These are phyloP conservation scores for Russula vinacea DNA, from an alignment of 768 basidiomycete species.

Conservation along the genomic window DNA sequence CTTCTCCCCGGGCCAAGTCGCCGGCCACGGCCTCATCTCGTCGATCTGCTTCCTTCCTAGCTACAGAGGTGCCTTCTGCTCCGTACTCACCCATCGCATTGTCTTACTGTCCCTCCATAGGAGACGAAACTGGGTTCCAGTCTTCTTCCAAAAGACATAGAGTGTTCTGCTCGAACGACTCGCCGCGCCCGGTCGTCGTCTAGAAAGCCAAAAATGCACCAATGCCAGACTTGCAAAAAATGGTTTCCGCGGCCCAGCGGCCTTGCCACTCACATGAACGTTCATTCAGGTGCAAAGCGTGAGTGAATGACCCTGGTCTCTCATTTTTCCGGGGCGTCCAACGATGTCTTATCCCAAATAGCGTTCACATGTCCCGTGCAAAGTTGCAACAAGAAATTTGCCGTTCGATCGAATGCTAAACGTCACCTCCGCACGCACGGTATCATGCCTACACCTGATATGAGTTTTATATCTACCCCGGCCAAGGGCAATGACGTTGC, in stretches of 20 bases:
- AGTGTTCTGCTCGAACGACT: slow-evolving; percentile 5
- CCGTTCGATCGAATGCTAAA: slow-evolving; percentile 78
- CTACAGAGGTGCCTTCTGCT: slow-evolving; percentile 18
- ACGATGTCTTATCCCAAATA: slow-evolving; percentile 17
- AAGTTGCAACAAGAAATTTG: slow-evolving; percentile 63
- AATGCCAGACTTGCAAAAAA: slow-evolving; percentile 45
- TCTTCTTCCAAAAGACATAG: slow-evolving; percentile 12
- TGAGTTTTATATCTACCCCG: slow-evolving; percentile 44
- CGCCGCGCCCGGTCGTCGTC: slow-evolving; percentile 22
- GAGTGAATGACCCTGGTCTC: slow-evolving; percentile 30
- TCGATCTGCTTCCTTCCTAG: slow-evolving; percentile 22
- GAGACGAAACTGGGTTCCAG: slow-evolving; percentile 4
- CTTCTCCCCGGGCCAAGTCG: slow-evolving; percentile 17
- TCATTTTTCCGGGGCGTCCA: not conserved
- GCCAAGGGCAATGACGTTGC: slow-evolving; percentile 38
- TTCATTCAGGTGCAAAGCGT: slow-evolving; percentile 52
- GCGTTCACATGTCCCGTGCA: slow-evolving; percentile 53
- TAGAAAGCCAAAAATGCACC: slow-evolving; percentile 48
- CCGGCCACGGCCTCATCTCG: slow-evolving; percentile 4
- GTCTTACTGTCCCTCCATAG: slow-evolving; percentile 16
- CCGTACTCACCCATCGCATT: not conserved
- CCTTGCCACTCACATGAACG: slow-evolving; percentile 52
- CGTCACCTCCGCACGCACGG: slow-evolving; percentile 77
- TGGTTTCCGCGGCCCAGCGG: slow-evolving; percentile 52
- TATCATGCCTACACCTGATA: slow-evolving; percentile 48